Evolutionary conservation across 2,329 filamentous ascomycete genomes (phyloP).

Genomic region (Chaetothyriales sp.): DNA sequence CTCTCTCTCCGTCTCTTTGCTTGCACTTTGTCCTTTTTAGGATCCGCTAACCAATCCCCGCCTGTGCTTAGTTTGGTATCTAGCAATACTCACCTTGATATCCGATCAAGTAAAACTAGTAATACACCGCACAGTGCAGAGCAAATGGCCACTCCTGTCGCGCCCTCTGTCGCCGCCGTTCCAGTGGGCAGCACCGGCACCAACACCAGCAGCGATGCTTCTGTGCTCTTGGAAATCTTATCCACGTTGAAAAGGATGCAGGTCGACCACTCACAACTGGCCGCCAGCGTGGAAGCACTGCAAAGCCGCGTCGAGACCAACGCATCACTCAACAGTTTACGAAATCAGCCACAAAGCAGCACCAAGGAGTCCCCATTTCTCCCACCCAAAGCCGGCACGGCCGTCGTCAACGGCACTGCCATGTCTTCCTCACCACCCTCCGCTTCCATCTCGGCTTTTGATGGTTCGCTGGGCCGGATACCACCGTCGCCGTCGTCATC

Average conservation of each 20-base stretch:
- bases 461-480: not conserved
- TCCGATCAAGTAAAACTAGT: not conserved
- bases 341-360: conserved; percentile 3
- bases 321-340: conserved; percentile 41
- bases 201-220: not conserved
- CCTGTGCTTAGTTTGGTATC: not conserved
- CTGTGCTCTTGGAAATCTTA: conserved; percentile 36
- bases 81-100: not conserved
- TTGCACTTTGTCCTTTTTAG: not conserved
- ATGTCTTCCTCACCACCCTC: conserved; percentile 3
- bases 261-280: conserved; percentile 41
- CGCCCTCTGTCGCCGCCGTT: not conserved
- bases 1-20: not conserved
- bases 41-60: not conserved
- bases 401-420: conserved; percentile 5
- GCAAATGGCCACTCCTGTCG: not conserved
- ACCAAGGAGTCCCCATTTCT: conserved; percentile 14
- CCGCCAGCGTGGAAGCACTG: conserved; percentile 45
- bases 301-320: conserved; percentile 49
- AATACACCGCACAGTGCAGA: not conserved
- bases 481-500: conserved; percentile 7
- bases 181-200: not conserved
- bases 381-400: conserved; percentile 7
- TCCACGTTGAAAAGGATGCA: conserved; percentile 42
- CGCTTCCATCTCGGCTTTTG: not conserved